Conservation (phyloP, 805 yeast genomes). For the Torulaspora quercuum region DNA sequence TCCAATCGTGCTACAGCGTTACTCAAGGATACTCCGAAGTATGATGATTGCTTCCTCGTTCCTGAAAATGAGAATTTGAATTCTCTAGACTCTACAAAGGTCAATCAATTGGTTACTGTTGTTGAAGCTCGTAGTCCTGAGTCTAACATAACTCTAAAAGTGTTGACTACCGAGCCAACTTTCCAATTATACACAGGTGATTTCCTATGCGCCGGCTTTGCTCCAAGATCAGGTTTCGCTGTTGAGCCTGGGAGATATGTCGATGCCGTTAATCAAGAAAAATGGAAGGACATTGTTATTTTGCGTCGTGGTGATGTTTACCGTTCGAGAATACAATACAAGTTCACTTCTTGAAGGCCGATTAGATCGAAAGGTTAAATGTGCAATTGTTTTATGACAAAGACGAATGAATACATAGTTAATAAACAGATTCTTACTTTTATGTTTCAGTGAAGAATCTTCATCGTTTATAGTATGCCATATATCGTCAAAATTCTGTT, state of each 20-base stretch:
- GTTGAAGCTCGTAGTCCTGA: conserved; percentile 46
- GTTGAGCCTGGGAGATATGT: conserved; percentile 59
- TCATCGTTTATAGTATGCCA: background rate
- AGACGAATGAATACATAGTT: background rate
- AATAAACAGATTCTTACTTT: background rate
- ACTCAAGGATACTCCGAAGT: conserved; percentile 32
- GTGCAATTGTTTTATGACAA: conserved; percentile 1
- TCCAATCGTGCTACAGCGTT: conserved; percentile 28
- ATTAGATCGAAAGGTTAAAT: conserved; percentile 1
- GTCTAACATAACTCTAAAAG: conserved; percentile 41
- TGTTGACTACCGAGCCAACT: conserved; percentile 59
- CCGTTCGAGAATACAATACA: conserved; percentile 43
- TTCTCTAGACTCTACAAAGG: conserved; percentile 47
- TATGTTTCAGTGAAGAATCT: background rate
- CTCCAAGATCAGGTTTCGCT: conserved; percentile 51
- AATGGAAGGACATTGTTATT: conserved; percentile 49
- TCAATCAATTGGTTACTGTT: conserved; percentile 35
- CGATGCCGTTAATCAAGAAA: conserved; percentile 47
- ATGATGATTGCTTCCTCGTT: conserved; percentile 49
- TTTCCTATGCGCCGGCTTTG: conserved; percentile 40
- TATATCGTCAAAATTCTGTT: too few relatives aligned
- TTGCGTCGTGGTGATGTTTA: conserved; percentile 49
- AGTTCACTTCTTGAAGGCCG: conserved; percentile 20
- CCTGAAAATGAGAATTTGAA: conserved; percentile 23
- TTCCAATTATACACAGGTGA: conserved; percentile 67